These are phyloP conservation scores for Globisporangium barbulae DNA, from an alignment of 352 stramenopile genomes.

Conservation along the genomic window DNA sequence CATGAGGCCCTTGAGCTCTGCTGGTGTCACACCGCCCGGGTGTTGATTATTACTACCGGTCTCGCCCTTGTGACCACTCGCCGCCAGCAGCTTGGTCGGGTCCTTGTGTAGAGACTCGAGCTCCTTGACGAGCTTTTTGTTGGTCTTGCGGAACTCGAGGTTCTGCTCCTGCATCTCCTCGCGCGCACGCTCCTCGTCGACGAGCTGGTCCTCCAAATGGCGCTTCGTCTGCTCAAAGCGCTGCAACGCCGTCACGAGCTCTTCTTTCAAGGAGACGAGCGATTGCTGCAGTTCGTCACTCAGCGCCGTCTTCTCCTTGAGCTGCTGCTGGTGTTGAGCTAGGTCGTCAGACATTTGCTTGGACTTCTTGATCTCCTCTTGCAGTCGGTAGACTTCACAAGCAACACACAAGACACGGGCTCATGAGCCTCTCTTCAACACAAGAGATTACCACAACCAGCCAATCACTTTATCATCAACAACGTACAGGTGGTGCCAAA, in stretches of 20 bases:
- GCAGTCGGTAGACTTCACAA: constrained; percentile 42
- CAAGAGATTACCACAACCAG: not conserved
- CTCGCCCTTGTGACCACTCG: not conserved
- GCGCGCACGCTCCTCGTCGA: constrained; percentile 61
- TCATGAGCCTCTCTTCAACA: not conserved
- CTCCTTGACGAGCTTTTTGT: constrained; percentile 65
- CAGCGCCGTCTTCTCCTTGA: constrained; percentile 47
- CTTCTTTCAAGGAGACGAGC: constrained; percentile 57
- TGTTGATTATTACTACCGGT: not conserved
- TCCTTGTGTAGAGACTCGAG: constrained; percentile 44
- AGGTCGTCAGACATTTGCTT: constrained; percentile 48
- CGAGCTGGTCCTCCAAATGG: constrained; percentile 73
- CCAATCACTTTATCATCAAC: not conserved
- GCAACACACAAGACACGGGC: not conserved
- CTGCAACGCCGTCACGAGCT: constrained; percentile 48
- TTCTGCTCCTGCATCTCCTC: constrained; percentile 78
- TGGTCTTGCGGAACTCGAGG: constrained; percentile 65
- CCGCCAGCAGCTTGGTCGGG: constrained; percentile 5
- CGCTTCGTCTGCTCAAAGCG: constrained; percentile 71
- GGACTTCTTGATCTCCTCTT: constrained; percentile 68
- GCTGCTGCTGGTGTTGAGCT: constrained; percentile 25
- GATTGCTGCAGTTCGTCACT: constrained; percentile 58
- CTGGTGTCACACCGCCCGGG: constrained; percentile 10
- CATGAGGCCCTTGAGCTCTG: constrained; percentile 38
- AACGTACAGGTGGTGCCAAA: constrained; percentile 60